Percentiles rank a stretch among this genome's conserved stretches.
Evolutionary conservation across 1,284 basidiomycete genomes (phyloP).

Genomic region (Peniophora sp.): DNA sequence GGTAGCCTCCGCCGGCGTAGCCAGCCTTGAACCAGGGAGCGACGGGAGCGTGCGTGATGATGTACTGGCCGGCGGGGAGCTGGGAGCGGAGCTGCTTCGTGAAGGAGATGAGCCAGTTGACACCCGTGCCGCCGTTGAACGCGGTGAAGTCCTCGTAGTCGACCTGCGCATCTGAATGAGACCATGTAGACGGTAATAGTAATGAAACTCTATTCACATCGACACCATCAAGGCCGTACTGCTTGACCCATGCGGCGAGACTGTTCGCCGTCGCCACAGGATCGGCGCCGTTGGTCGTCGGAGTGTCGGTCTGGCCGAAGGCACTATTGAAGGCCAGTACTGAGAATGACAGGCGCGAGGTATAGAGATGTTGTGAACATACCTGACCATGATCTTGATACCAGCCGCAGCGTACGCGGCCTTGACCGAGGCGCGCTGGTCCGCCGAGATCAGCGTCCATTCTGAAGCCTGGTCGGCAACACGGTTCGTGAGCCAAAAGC

Average conservation of each 20-base stretch:
- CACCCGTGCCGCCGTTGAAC: conserved; percentile 30
- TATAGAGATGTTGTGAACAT: no score
- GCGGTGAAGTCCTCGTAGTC: conserved; percentile 38
- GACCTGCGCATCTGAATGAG: neutral
- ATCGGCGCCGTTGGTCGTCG: conserved; percentile 36
- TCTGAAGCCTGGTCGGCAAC: conserved; percentile 40
- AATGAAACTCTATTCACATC: conserved; percentile 19
- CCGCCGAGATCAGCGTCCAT: conserved; percentile 33
- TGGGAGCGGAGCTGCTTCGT: conserved; percentile 29
- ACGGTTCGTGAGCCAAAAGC: conserved; percentile 42
- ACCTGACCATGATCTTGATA: conserved; percentile 43
- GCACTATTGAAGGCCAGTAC: no score
- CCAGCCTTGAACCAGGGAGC: conserved; percentile 4
- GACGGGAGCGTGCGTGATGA: conserved; percentile 25
- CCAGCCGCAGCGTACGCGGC: conserved; percentile 46
- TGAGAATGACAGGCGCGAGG: no score
- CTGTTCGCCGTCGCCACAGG: conserved; percentile 38
- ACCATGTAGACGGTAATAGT: neutral
- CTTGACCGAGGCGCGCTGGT: conserved; percentile 34
- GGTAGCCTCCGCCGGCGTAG: conserved; percentile 53
- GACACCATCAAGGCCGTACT: conserved; percentile 34
- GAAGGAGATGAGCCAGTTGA: conserved; percentile 35
- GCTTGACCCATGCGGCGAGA: conserved; percentile 41
- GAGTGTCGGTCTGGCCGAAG: conserved; percentile 34
- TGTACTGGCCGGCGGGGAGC: conserved; percentile 26